Base-by-base conservation (phyloP, 2,329 filamentous ascomycete genomes). In the Colletotrichum sp. region DNA sequence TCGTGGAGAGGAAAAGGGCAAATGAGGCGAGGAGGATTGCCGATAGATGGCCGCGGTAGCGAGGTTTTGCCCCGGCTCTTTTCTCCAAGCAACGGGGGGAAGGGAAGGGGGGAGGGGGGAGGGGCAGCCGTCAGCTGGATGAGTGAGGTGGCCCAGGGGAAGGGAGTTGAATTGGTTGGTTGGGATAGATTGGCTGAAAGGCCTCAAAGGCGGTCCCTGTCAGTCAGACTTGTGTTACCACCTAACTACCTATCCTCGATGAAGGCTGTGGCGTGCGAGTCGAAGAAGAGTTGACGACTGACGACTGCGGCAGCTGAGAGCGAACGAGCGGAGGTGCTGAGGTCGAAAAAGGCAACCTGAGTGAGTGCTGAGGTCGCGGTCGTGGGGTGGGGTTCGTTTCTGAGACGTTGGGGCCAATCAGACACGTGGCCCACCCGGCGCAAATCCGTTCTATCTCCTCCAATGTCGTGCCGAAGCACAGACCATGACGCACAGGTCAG, bases 401-500 rank as follows among this genome's bases (percentile, higher is more conserved):
- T 49, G 44, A 49, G 44, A 49, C 44, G 44, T 49, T 12, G 21
- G 16, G 55, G 21, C 26, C 71, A 64, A 72, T 24, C n/a, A 63
- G 3, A 26, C 15, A 13, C 32, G 55, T 18, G 34, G 34, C 16
- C 15, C 32, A 34, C n/a, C 13, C 9, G 62, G 24, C 34, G 44
- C 70, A 72, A 68, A 63, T 39, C 73, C 73, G 73, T 63, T 44
- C 68, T 68, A 72, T 76, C 63, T 68, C 72, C 72, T 36, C 15
- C 34, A 15, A 8, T 39, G 15, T 39, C 15, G 34, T 39, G 34
- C 36, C 36, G 36, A 39, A 44, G 39, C 18, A 39, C 36, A 39
- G 36, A 39, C 36, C 39, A 44, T 6, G 18, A 44, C 18, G 39
- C 5, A 44, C 5, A n/a, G 28, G 8, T 30, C 28, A 30, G 30